Conservation (phyloP, 225 moss, liverwort and hornwort species). For the Thuidium tamariscinum region DNA sequence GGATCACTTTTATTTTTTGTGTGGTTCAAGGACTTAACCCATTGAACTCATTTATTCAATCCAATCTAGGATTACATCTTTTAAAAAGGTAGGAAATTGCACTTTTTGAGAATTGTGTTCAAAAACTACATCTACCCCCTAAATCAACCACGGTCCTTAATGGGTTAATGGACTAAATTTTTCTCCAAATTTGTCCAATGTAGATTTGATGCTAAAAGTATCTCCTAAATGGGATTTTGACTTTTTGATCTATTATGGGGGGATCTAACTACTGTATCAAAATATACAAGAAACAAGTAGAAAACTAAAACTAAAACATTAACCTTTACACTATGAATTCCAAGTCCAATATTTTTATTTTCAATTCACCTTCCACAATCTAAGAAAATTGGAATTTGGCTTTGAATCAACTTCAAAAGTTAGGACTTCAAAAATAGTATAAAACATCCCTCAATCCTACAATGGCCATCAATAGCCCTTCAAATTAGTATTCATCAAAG, state of each 20-base stretch:
- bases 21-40: no score
- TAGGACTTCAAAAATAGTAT: neutral
- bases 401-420: no score
- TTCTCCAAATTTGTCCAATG: neutral
- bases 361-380: neutral
- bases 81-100: no score
- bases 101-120: no score
- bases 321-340: accelerated
- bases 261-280: neutral
- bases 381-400: neutral
- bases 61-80: no score
- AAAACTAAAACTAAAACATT: accelerated
- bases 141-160: no score
- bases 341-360: accelerated
- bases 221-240: neutral
- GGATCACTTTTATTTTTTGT: no score
- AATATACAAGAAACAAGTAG: neutral
- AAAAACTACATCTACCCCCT: no score
- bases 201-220: neutral
- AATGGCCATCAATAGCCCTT: neutral
- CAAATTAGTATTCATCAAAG: neutral
- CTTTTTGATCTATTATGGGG: accelerated
- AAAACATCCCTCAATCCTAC: neutral
- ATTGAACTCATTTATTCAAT: no score
- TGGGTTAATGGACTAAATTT: accelerated